Conservation (phyloP, 2,329 filamentous ascomycete genomes). For the Domatiomyces catenatus region DNA sequence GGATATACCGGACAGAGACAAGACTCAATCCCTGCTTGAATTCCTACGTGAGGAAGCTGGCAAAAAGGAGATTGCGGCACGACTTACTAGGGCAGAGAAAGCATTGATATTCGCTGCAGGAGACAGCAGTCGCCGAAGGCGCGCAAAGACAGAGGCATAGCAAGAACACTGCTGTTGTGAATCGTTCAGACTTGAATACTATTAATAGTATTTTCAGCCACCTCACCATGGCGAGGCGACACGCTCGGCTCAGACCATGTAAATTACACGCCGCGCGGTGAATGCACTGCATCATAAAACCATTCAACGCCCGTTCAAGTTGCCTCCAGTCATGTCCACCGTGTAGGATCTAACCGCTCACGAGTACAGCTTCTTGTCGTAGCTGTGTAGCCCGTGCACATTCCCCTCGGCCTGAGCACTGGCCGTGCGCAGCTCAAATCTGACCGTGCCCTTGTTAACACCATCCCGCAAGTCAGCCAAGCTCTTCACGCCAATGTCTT, state of each 20-base stretch:
- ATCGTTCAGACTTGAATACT: neutral
- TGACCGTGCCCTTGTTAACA: conserved; percentile 58
- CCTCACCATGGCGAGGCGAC: too few relatives aligned
- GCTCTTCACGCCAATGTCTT: conserved; percentile 82
- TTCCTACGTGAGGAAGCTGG: too few relatives aligned
- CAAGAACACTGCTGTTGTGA: neutral
- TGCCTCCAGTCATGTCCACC: too few relatives aligned
- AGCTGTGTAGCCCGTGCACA: conserved; percentile 91
- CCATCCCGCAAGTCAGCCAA: conserved; percentile 59
- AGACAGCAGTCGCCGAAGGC: neutral
- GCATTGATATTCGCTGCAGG: too few relatives aligned
- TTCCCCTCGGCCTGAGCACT: conserved; percentile 94
- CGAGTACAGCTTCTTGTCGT: conserved; percentile 98
- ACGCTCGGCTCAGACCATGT: too few relatives aligned
- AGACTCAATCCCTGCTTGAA: too few relatives aligned
- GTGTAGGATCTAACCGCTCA: conserved; percentile 28
- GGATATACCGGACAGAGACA: too few relatives aligned
- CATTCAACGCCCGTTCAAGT: too few relatives aligned
- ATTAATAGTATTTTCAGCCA: neutral
- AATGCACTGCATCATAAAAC: too few relatives aligned
- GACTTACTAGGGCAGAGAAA: too few relatives aligned
- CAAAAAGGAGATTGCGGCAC: too few relatives aligned
- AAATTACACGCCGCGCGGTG: too few relatives aligned
- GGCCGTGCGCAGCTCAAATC: conserved; percentile 87
- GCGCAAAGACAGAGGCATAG: neutral